Evolutionary conservation across 2,329 filamentous ascomycete species (phyloP).

Genomic region (Colletotrichum coccodes): DNA sequence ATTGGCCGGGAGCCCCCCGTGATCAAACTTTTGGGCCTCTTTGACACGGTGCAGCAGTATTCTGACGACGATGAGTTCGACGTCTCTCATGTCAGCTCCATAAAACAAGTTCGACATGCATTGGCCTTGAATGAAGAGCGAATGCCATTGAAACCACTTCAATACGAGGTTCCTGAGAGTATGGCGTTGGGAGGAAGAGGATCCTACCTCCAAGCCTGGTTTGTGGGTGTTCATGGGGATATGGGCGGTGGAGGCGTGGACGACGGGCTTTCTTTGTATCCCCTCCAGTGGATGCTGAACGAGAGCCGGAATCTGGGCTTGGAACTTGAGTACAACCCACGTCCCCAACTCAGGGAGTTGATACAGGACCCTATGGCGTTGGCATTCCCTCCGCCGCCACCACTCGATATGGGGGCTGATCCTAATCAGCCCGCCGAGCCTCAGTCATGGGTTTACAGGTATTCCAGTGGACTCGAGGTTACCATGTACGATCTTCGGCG

Average conservation of each 20-base stretch:
- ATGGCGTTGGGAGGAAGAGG: constrained; percentile 31
- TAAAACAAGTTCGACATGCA: constrained; percentile 47
- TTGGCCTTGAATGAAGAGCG: constrained; percentile 50
- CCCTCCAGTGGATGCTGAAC: constrained; percentile 53
- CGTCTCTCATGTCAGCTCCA: constrained; percentile 44
- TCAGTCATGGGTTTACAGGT: constrained; percentile 12
- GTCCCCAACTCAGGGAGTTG: not conserved
- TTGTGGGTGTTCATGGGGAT: constrained; percentile 49
- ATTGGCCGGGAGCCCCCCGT: constrained; percentile 36
- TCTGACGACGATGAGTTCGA: constrained; percentile 39
- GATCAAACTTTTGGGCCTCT: constrained; percentile 49
- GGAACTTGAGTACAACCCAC: constrained; percentile 34
- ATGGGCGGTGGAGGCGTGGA: constrained; percentile 47
- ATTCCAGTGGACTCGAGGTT: not conserved
- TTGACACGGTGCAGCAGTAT: constrained; percentile 47
- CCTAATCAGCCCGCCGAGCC: not conserved
- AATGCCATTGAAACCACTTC: constrained; percentile 29
- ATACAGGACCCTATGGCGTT: constrained; percentile 34
- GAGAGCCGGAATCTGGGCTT: constrained; percentile 45
- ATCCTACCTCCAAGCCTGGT: constrained; percentile 50
- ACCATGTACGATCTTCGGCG: constrained; percentile 24
- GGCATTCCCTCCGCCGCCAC: not conserved
- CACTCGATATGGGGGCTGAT: not conserved
- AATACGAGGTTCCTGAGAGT: constrained; percentile 22
- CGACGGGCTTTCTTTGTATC: constrained; percentile 51